Conservation (phyloP, 306 rosid species). For the Cucumis sativus region Cucumber_9930_V3 NC_026657.2:29859501-29860000, state of each 20-base stretch:
- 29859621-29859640: slow-evolving; percentile 35
- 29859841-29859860: not conserved
- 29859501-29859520: not conserved
- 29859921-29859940: slow-evolving; percentile 6
- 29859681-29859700: not conserved
- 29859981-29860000: slow-evolving; percentile 60
- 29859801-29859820: slow-evolving; percentile 75
- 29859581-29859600: slow-evolving; percentile 91
- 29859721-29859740: slow-evolving; percentile 13
- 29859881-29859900: not conserved
- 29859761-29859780: slow-evolving; percentile 91
- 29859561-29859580: slow-evolving; percentile 41
- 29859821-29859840: not conserved
- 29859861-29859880: not conserved
- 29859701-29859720: slow-evolving; percentile 6
- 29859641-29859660: not conserved
- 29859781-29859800: slow-evolving; percentile 84
- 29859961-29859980: slow-evolving; percentile 20
- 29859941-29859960: not conserved
- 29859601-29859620: slow-evolving; percentile 95
- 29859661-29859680: not conserved
- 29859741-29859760: slow-evolving; percentile 74
- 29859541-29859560: slow-evolving; percentile 1
- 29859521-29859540: slow-evolving; percentile 1
- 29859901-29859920: not conserved